Conservation (phyloP, 768 basidiomycete genomes). For the Filobasidium floriforme region DNA sequence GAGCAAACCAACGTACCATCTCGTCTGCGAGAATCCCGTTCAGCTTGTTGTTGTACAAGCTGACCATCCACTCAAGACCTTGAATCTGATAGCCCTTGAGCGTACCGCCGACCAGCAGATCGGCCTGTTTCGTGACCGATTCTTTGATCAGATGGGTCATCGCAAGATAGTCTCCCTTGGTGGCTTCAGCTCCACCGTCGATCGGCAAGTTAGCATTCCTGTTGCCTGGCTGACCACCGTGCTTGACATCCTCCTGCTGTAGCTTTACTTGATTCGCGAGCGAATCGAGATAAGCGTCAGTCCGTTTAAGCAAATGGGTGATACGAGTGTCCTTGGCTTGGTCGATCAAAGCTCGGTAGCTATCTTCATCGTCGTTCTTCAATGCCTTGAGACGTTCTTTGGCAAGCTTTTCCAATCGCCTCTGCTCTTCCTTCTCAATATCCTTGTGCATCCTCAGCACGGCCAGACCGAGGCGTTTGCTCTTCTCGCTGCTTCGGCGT, state of each 20-base stretch:
- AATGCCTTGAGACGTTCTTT: conserved; percentile 98
- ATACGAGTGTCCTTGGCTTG: conserved; percentile 99
- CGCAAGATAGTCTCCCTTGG: conserved; percentile 89
- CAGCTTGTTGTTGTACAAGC: conserved; percentile 88
- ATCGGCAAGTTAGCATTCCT: conserved; percentile 59
- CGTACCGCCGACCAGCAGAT: conserved; percentile 71
- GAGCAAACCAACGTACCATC: conserved; percentile 43
- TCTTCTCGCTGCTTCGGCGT: conserved; percentile 61
- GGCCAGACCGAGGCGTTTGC: conserved; percentile 60
- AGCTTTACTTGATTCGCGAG: conserved; percentile 86
- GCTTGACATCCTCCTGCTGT: conserved; percentile 67
- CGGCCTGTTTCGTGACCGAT: conserved; percentile 55
- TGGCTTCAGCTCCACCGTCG: conserved; percentile 51
- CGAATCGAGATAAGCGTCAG: conserved; percentile 87
- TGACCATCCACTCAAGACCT: conserved; percentile 97
- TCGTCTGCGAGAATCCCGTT: conserved; percentile 86
- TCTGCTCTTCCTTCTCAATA: conserved; percentile 97
- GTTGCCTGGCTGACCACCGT: conserved; percentile 28
- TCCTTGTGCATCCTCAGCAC: conserved; percentile 76
- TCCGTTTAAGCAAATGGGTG: conserved; percentile 88
- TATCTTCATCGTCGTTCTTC: conserved; percentile 97
- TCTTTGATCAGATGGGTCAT: conserved; percentile 89
- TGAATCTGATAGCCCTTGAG: conserved; percentile 93
- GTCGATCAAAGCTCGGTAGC: conserved; percentile 98
- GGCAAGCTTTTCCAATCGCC: conserved; percentile 84